Conservation (phyloP, 768 basidiomycete genomes). For the Boletales sp. region DNA sequence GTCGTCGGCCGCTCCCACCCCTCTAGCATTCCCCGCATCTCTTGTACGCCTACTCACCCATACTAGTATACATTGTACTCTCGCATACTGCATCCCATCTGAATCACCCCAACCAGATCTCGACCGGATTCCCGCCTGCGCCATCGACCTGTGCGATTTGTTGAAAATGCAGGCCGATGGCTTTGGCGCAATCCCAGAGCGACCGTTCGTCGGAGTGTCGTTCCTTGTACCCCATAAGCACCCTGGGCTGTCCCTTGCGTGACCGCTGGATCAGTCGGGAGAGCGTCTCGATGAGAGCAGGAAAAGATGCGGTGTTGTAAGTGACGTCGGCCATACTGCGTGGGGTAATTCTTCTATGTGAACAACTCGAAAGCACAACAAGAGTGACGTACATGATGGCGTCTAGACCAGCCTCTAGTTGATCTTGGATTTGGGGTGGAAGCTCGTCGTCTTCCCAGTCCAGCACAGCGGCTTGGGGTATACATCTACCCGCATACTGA, state of each 20-base stretch:
- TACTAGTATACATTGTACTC: constrained; percentile 9
- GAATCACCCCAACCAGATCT: constrained; percentile 60
- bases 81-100: constrained; percentile 4
- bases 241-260: constrained; percentile 32
- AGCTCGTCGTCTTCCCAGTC: constrained; percentile 74
- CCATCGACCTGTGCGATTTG: constrained; percentile 54
- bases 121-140: constrained; percentile 59
- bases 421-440: constrained; percentile 43
- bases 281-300: constrained; percentile 70
- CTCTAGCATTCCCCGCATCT: constrained; percentile 37
- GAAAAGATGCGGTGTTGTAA: constrained; percentile 86
- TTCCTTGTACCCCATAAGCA: constrained; percentile 85
- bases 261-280: constrained; percentile 38
- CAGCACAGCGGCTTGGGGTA: constrained; percentile 41
- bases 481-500: constrained; percentile 28
- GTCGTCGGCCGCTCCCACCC: constrained; percentile 79
- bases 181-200: constrained; percentile 61
- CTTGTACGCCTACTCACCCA: constrained; percentile 1
- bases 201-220: constrained; percentile 72
- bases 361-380: background rate
- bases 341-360: background rate
- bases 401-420: constrained; percentile 44
- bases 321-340: constrained; percentile 90
- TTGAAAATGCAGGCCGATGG: constrained; percentile 53
- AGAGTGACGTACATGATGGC: constrained; percentile 58